These are phyloP conservation scores for Vinca minor DNA, from an alignment of 257 asterid species.

Conservation along the genomic window DNA sequence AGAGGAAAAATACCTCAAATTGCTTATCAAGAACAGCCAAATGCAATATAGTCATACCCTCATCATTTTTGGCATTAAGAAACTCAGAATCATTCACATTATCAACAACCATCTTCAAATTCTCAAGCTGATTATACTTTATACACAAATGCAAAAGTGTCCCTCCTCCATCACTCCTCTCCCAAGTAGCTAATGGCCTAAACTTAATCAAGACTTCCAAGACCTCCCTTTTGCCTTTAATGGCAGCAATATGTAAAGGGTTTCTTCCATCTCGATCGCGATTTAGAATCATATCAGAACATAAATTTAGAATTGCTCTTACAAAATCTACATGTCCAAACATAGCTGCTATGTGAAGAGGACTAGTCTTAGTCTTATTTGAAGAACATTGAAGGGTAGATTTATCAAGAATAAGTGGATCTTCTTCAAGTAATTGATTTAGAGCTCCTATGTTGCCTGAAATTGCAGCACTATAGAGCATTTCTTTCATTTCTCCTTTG, in stretches of 20 bases:
- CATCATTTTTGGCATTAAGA: slow-evolving; percentile 22
- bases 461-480: slow-evolving; percentile 20
- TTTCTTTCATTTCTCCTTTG: background rate
- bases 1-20: slow-evolving; percentile 1
- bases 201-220: slow-evolving; percentile 21
- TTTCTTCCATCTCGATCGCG: slow-evolving; percentile 23
- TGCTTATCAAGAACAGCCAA: slow-evolving; percentile 19
- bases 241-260: slow-evolving; percentile 36
- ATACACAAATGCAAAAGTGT: slow-evolving; percentile 38
- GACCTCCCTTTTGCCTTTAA: slow-evolving; percentile 23
- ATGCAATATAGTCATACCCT: slow-evolving; percentile 32
- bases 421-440: slow-evolving; percentile 18
- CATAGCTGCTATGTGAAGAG: slow-evolving; percentile 23
- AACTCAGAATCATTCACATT: slow-evolving; percentile 12
- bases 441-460: slow-evolving; percentile 11
- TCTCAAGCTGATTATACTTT: slow-evolving; percentile 16
- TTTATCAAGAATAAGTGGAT: slow-evolving; percentile 28
- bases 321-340: slow-evolving; percentile 25
- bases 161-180: slow-evolving; percentile 8
- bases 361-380: slow-evolving; percentile 28
- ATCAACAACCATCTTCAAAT: slow-evolving; percentile 24
- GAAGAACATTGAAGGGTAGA: slow-evolving; percentile 1
- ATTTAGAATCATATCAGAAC: slow-evolving; percentile 16
- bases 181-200: slow-evolving; percentile 19
- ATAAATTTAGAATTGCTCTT: slow-evolving; percentile 6